Base-by-base conservation (phyloP, 2,329 filamentous ascomycete species). In the Neoscytalidium dimidiatum region DNA sequence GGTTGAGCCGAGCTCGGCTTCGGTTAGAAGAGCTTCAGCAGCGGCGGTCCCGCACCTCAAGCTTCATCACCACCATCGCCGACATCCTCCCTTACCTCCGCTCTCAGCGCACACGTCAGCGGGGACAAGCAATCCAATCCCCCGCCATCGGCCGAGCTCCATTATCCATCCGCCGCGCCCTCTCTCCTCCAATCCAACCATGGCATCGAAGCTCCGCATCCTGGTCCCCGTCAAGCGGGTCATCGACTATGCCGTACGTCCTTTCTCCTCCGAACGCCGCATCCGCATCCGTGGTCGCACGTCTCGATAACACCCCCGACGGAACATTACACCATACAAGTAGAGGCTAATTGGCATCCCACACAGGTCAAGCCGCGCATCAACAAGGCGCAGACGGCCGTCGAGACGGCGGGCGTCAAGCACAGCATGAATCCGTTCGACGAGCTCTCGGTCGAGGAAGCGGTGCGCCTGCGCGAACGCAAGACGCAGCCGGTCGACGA, bases 381-480 rank as follows among this genome's bases (percentile, higher is more conserved):
- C 75, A 90, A 90, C 82, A 88, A 88, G 71, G 77, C 88, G 69
- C 84, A 88, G 80, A 97, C 94, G 67, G 94, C 88, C 75, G 90
- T 99, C 80, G 94, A 97, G 81, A 97, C 92, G 64, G 85, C 90
- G 69, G 92, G 92, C 71, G 93, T 98, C 75, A 98, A 98, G 82
- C 94, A 98, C 86, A 94, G 90, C 77, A 94, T 99, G 88, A 99
- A 98, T 85, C 95, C 95, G 21, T 99, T 99, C 82, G 95, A 99
- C 84, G 95, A 99, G 80, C 91, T 99, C 74, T 96, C 93, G 48
- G 89, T 99, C 79, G 95, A 99, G 82, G 95, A 98, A 83, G 92
- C 94, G 60, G 92, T 97, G 60, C 92, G 92, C 44, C 90, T 99
- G 76, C 94, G 95, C 79, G 94, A 98, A 79, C 91, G 92, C 83